Evolutionary conservation across 2,329 filamentous ascomycete species (phyloP).

Genomic region (Fusarium torreyae): DNA sequence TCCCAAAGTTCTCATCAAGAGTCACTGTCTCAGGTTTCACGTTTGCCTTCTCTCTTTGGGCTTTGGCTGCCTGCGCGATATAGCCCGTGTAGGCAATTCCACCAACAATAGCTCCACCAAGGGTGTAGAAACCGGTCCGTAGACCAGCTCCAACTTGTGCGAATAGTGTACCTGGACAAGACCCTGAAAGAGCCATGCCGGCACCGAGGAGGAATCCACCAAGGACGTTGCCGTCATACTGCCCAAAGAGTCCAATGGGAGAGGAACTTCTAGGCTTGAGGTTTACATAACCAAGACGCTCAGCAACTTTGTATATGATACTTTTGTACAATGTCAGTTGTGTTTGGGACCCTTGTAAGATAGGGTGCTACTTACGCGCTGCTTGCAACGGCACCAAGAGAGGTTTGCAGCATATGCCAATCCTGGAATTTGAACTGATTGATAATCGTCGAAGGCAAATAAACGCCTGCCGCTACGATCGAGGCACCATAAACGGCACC

Average conservation of each 20-base stretch:
- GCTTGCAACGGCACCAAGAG: conserved; percentile 73
- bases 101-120: conserved; percentile 69
- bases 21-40: conserved; percentile 52
- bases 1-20: conserved; percentile 59
- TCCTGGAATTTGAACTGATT: conserved; percentile 72
- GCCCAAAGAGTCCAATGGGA: conserved; percentile 66
- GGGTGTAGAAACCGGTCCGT: conserved; percentile 64
- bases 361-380: conserved; percentile 67
- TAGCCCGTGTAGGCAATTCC: conserved; percentile 68
- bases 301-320: conserved; percentile 62
- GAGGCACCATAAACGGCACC: conserved; percentile 75
- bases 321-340: conserved; percentile 49
- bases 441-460: conserved; percentile 71
- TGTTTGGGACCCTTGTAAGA: fast-evolving
- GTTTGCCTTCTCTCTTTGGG: conserved; percentile 46
- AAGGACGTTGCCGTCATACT: conserved; percentile 75
- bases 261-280: conserved; percentile 66
- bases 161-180: conserved; percentile 76
- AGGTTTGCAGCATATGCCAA: conserved; percentile 77
- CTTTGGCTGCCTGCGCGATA: conserved; percentile 56
- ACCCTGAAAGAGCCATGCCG: conserved; percentile 77
- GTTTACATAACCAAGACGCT: conserved; percentile 59
- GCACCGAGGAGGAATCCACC: conserved; percentile 73
- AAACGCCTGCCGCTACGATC: conserved; percentile 72
- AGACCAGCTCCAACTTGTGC: conserved; percentile 71